These are phyloP conservation scores for Meredithiella fracta DNA, from an alignment of 2,329 filamentous ascomycete species.

Conservation along the genomic window DNA sequence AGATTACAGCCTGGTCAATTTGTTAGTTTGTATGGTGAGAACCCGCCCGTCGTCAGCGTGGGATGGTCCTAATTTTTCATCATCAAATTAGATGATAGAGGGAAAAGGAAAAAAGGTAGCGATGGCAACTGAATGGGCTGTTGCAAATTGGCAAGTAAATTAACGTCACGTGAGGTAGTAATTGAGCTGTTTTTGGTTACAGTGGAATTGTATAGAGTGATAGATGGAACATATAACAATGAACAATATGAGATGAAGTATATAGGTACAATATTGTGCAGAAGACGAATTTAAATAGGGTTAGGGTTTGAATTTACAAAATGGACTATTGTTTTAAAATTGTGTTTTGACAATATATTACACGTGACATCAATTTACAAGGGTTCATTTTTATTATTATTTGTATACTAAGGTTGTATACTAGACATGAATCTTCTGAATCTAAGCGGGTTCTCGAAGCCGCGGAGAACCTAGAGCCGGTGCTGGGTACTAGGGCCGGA, in stretches of 20 bases:
- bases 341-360: no score
- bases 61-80: slow-evolving; percentile 31
- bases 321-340: no score
- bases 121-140: not conserved
- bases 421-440: not conserved
- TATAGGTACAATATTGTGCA: no score
- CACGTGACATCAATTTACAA: no score
- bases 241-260: no score
- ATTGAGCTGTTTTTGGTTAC: not conserved
- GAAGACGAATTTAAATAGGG: no score
- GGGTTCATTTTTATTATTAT: no score
- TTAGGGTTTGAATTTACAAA: no score
- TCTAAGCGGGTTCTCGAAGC: not conserved
- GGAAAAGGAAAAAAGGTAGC: slow-evolving; percentile 25
- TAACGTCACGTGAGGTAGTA: not conserved
- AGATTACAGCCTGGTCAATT: slow-evolving; percentile 48
- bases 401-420: slow-evolving; percentile 13
- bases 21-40: slow-evolving; percentile 49
- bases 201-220: not conserved
- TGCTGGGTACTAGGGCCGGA: not conserved
- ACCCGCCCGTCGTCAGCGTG: slow-evolving; percentile 20
- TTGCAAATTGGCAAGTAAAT: not conserved
- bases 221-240: not conserved
- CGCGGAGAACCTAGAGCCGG: not conserved
- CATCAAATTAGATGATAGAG: slow-evolving; percentile 62